Evolutionary conservation across 2,329 filamentous ascomycete species (phyloP), one percentile per base, ranked within the genome.

Genomic region (Diaporthe aspalathi): DNA sequence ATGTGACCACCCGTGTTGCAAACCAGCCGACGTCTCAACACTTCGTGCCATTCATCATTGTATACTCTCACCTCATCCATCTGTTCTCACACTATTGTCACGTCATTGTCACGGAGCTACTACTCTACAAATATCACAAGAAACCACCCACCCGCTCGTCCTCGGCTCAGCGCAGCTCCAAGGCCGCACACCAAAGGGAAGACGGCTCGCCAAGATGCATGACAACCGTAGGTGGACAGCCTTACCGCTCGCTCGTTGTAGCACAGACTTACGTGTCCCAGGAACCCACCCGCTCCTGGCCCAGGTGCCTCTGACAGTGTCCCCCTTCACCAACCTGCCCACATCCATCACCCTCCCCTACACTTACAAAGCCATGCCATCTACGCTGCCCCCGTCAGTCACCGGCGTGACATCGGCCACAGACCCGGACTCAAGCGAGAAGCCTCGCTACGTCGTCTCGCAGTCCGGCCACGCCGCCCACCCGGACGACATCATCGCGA

Each of bases 281-380:
- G 92, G 89, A 75, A 91, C 94, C 20, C 94, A 98, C 83, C 93
- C 92, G 20, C 90, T 98, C 74, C 90, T 99, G 57, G 93, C 95
- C 75, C 96, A 99, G 83, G 91, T 98, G 50, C 94, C 96, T 38
- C 85, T 99, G 69, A 97, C 94, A 63, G 94, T 98, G 54, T 98
- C 95, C 3, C 96, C 96, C 32, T 98, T 98, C 84, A 90, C 98
- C 77, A 93, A 92, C 72, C 91, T 99, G 40, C 96, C 96, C 14
- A 92, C 93, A 38, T 92, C 95, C 32, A 93, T 95, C 24, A 97
- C 95, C 0, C 90, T 99, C 9, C 95, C 96, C 29, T 98, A 98
- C 85, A 97, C 94, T 76, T 98, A 98, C 88, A 95, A 95, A 80
- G 88, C 91, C 14, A 92, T 98, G 79, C 94, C 95, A 0, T 95